Evolutionary conservation across 345 rosid genomes (phyloP), one percentile per base, ranked within the genome.

Genomic region (Murraya paniculata): DNA sequence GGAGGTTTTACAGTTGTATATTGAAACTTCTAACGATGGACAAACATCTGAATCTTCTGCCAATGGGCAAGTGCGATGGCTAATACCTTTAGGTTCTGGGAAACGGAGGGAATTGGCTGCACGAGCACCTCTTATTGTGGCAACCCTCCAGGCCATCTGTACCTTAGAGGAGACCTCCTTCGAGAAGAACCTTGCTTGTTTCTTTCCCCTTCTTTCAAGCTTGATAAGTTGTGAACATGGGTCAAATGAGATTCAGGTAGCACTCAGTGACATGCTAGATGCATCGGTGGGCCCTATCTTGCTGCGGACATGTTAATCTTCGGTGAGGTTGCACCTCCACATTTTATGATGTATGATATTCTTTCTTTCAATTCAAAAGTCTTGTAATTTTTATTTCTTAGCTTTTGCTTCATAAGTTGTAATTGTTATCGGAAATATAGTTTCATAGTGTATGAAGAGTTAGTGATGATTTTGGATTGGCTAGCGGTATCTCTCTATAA

Each of bases 221-320:
- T 87, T 95, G 89, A 83, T 93, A 84, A 91, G 97, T 81, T 91
- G 98, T 70, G 98, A 95, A 78, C 99, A 95, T 57, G 99, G 99
- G 35, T 89, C 99, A 7, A 89, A 86, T 61, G 99, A 95, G 81
- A 94, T 95, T 60, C 98, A 90, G 86, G 79, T 88, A 75, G 99
- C 99, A 72, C 96, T 95, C 73, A 89, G 98, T 72, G 97, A 92
- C 77, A 92, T 94, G 93, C 91, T 95, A 38, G 86, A 88, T 79
- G 85, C 92, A 62, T 90, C 94, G 6, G 93, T 95, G 36, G 98
- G 98, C 62, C 95, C 97, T 22, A 60, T 95, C 61, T 81, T 95
- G 81, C 94, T 95, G 62, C 85, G 91, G 21, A 89, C 95, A 4
- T 88, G 92, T 87, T 95, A 89, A 84, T 76, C 48, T 11, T 66